Conservation (phyloP, 345 rosid species). For the Moricandia arvensis region DNA sequence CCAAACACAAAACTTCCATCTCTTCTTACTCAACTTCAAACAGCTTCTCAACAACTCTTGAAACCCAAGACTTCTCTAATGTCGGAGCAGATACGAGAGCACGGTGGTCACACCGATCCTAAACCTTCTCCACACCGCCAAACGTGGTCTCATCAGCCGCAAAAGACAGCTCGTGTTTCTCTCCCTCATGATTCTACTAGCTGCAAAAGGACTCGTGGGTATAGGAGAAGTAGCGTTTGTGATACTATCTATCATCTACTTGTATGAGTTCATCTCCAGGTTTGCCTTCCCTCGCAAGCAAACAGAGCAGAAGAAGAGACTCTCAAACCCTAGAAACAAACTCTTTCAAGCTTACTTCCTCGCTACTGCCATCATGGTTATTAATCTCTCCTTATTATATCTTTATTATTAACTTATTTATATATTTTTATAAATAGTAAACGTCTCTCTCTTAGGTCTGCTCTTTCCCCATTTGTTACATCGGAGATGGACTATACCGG, state of each 20-base stretch:
- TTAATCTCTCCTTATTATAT: not conserved
- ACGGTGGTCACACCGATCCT: conserved; percentile 32
- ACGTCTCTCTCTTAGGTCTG: conserved; percentile 23
- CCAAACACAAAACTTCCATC: not conserved
- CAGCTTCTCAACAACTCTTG: not conserved
- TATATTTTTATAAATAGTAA: not conserved
- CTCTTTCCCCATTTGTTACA: conserved; percentile 67
- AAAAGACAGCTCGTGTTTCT: conserved; percentile 63
- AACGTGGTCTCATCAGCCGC: conserved; percentile 45
- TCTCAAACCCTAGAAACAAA: conserved; percentile 50
- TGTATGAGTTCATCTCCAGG: conserved; percentile 53
- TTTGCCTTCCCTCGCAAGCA: conserved; percentile 57
- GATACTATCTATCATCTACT: conserved; percentile 49
- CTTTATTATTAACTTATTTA: not conserved
- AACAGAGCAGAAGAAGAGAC: conserved; percentile 36
- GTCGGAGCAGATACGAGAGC: conserved; percentile 28
- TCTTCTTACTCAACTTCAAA: not conserved
- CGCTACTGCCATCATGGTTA: conserved; percentile 52
- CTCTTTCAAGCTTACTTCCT: conserved; percentile 52
- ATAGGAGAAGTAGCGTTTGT: conserved; percentile 60
- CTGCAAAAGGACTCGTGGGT: conserved; percentile 66
- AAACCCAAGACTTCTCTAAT: not conserved
- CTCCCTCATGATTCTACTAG: conserved; percentile 48
- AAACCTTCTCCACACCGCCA: conserved; percentile 25
- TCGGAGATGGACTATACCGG: conserved; percentile 52